Evolutionary conservation across 2,329 filamentous ascomycete species (phyloP), one percentile per base, ranked within the genome.

Genomic region (Fusarium abutilonis): DNA sequence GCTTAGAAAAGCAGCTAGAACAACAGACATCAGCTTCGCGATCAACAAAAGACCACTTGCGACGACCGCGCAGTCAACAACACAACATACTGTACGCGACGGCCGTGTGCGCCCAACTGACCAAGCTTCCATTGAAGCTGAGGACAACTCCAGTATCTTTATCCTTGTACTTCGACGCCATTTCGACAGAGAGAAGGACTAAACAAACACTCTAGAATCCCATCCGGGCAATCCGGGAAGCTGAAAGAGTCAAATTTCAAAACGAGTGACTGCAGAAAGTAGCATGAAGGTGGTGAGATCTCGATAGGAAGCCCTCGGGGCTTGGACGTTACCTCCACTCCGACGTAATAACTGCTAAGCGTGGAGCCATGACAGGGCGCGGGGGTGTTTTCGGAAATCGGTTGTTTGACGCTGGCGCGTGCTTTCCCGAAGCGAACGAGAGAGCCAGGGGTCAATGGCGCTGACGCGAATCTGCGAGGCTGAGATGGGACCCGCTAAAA

Each of bases 81-180:
- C 32, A 39, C 32, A 47, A 80, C 85, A 67, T 76, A 93, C 90
- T 79, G 76, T 97, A 98, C 57, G 93, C 95, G 68, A 91, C 80
- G 43, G 83, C 77, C 9, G 95, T 99, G 79, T 99, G 95, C 65
- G 87, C 78, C 86, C 91, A 96, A 57, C 93, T 92, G 66, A 99
- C 83, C 91, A 92, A 97, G 82, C 89, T 90, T 67, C 92, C 95
- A 74, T 89, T 93, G 74, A 99, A 85, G 66, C 82, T 77, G 60
- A 87, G 74, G 64, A 88, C 77, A 55, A 85, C 81, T 69, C 85
- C 84, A 64, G 79, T 79, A 67, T 86, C 83, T 76, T 87, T 87
- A 78, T 89, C 86, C 77, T 89, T 89, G 77, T 86, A 88, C 68
- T 79, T 82, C 48, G 73, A 65, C 49, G 73, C 63, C 76, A 77